Base-by-base conservation (phyloP, 2,329 filamentous ascomycete genomes). In the Cercospora zeae-maydis region DNA sequence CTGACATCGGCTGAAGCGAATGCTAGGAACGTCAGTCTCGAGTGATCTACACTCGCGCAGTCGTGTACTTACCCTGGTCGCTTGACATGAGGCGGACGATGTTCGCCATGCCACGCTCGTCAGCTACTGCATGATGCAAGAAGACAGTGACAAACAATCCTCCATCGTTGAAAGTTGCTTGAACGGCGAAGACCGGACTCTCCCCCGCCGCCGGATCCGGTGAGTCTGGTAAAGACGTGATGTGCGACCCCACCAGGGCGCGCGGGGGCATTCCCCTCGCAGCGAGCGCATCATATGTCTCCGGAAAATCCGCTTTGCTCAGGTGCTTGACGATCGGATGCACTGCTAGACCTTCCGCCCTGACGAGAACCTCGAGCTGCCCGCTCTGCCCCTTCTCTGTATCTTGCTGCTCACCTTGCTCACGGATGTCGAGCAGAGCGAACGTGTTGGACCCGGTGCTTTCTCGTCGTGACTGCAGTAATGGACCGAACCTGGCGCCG, bases 111-210 rank as follows among this genome's bases (percentile, higher is more conserved):
- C 67, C 63, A 4, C 60, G 27, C 27, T 65, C 59, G 54, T 71
- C 68, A 5, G 64, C 66, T 3, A 70, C 66, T 0, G 65, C 61
- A 30, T 69, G 66, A 34, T 71, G 66, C 2, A 72, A 42, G 39
- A 59, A 68, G 30, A 72, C 47, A 19, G 60, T 63, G 8, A 70
- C 58, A 27, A 72, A 24, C 7, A 71, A 61, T 19, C 68, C 69
- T 21, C 65, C 66, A 7, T 63, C 16, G 60, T 71, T 60, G 62
- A 70, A 67, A 52, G 59, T 69, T 8, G 61, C 66, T 30, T 70
- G 69, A 10, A 69, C 63, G 6, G 66, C 61, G 39, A 70, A 69
- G n/a, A 58, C 63, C 9, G 66, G 63, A n/a, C 34, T 63, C 13
- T 24, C 60, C n/a, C 52, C 34, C 1, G 52, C 39, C 2, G 53